Percentiles rank a stretch among this genome's conserved stretches.
Conservation (phyloP, 148 eudicot genomes). For the Selenicereus undatus region DNA sequence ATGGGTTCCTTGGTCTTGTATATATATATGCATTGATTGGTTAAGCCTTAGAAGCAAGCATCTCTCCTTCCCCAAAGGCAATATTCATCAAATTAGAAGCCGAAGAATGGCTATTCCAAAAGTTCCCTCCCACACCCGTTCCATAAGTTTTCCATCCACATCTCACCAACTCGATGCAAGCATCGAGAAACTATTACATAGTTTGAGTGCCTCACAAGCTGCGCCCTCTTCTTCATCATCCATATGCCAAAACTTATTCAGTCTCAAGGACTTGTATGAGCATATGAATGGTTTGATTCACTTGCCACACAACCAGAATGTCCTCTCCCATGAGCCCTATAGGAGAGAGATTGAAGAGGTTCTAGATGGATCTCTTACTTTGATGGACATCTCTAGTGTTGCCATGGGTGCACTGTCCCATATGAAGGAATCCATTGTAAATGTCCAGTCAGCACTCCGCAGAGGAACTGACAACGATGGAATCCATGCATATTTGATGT, state of each 20-base stretch:
- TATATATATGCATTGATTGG: conserved; percentile 6
- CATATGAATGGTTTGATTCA: conserved; percentile 32
- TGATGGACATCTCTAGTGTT: conserved; percentile 32
- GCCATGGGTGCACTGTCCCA: conserved; percentile 24
- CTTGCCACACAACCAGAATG: conserved; percentile 23
- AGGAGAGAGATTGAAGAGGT: conserved; percentile 21
- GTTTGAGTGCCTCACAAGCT: conserved; percentile 24
- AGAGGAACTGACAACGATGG: conserved; percentile 27
- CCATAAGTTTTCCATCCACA: conserved; percentile 43
- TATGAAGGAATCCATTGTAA: conserved; percentile 31
- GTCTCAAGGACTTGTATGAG: conserved; percentile 31
- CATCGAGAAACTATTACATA: conserved; percentile 30
- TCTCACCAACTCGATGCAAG: conserved; percentile 33
- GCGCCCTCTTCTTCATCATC: conserved; percentile 25
- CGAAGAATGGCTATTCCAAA: conserved; percentile 10
- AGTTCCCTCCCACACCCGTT: conserved; percentile 30
- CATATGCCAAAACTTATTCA: conserved; percentile 25
- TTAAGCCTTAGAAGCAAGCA: background rate
- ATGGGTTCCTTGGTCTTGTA: background rate
- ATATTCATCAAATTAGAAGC: background rate
- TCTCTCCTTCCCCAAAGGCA: background rate
- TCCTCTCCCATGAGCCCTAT: conserved; percentile 15
- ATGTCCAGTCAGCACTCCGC: conserved; percentile 41
- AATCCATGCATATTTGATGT: conserved; percentile 20
- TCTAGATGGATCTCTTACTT: conserved; percentile 34